A percentile compares a stretch with the other conserved stretches of the same genome.
Conservation (phyloP, 352 stramenopile species). For the Pythium plurisporium region DNA sequence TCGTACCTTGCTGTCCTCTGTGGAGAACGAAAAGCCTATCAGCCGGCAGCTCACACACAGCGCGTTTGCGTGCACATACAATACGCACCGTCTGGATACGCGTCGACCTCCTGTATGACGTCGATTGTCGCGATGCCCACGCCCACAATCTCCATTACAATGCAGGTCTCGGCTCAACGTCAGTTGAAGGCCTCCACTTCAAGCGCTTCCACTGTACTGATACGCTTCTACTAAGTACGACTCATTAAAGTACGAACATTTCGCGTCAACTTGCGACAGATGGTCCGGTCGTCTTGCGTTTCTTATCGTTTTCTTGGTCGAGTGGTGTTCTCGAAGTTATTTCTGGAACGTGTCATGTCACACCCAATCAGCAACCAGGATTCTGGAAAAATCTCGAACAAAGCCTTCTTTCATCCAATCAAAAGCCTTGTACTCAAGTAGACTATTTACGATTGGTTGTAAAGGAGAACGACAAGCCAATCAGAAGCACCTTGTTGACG, state of each 20-base stretch:
- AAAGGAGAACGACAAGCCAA: background rate
- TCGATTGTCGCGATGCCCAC: slow-evolving; percentile 75
- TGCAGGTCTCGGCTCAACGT: slow-evolving; percentile 3
- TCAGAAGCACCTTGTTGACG: background rate
- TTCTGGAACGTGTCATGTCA: slow-evolving; percentile 12
- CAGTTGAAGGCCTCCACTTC: background rate
- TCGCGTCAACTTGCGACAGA: background rate
- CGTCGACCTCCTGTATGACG: slow-evolving; percentile 56
- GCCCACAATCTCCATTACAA: slow-evolving; percentile 51
- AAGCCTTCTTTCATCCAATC: slow-evolving; percentile 4
- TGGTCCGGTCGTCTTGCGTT: background rate
- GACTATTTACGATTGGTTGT: background rate
- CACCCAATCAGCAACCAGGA: slow-evolving; percentile 24
- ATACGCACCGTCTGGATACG: slow-evolving; percentile 48
- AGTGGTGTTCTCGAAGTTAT: slow-evolving; percentile 20
- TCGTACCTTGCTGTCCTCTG: slow-evolving; percentile 61
- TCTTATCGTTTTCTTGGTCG: slow-evolving; percentile 1
- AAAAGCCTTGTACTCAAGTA: background rate
- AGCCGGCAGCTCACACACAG: background rate
- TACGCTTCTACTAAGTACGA: background rate
- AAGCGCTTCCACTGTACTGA: background rate
- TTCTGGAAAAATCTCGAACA: slow-evolving; percentile 22
- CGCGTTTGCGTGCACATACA: background rate
- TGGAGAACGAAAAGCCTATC: background rate
- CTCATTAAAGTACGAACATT: no score